Conservation (phyloP, 2,329 filamentous ascomycete genomes). For the Epicoccum sorghinum region DNA sequence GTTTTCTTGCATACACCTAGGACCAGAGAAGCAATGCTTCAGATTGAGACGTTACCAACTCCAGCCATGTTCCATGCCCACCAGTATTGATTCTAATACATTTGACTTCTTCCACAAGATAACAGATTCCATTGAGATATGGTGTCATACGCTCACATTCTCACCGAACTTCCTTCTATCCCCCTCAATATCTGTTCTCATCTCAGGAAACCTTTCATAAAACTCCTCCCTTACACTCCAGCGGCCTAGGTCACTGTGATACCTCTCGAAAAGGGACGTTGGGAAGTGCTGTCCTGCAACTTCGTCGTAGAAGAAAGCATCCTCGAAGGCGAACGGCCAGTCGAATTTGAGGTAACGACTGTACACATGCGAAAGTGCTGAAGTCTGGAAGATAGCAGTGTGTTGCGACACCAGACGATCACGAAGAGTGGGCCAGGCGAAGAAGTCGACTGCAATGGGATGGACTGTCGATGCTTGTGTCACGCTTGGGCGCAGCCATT, state of each 20-base stretch:
- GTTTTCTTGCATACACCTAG: too few species aligned
- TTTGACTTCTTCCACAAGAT: too few species aligned
- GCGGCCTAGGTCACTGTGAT: constrained; percentile 36
- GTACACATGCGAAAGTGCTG: constrained; percentile 31
- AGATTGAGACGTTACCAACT: too few species aligned
- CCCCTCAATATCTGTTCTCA: constrained; percentile 40
- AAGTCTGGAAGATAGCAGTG: constrained; percentile 27
- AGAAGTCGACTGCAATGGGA: constrained; percentile 42
- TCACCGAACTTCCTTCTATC: constrained; percentile 27
- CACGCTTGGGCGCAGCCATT: constrained; percentile 34
- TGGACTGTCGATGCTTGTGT: constrained; percentile 34
- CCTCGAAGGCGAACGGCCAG: constrained; percentile 43
- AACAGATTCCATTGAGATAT: not conserved
- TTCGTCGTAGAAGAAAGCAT: constrained; percentile 38
- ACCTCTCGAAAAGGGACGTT: constrained; percentile 39
- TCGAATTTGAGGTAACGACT: constrained; percentile 37
- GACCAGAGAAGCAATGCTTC: too few species aligned
- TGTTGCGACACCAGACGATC: constrained; percentile 36
- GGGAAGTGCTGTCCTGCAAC: constrained; percentile 21
- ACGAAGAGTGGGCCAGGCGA: constrained; percentile 43
- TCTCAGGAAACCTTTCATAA: constrained; percentile 37
- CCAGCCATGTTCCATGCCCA: too few species aligned
- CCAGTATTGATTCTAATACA: too few species aligned
- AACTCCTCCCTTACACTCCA: constrained; percentile 36
- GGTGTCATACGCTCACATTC: not conserved